Evolutionary conservation across 176 grass and related monocot genomes (phyloP), one percentile per base, ranked within the genome.

Genomic region (Panicum miliaceum): DNA sequence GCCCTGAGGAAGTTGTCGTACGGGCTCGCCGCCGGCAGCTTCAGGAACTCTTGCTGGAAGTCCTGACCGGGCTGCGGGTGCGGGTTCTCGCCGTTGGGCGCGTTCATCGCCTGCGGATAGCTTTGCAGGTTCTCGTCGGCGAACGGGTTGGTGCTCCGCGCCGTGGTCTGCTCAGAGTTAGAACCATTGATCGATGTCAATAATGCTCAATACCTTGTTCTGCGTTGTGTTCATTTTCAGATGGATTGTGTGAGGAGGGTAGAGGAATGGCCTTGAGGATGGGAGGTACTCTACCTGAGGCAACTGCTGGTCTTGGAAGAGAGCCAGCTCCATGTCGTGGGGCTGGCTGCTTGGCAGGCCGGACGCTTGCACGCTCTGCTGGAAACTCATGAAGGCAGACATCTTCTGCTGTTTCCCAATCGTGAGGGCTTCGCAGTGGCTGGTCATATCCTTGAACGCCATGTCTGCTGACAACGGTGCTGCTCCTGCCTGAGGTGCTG

Each of bases 1-100:
- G 96, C 96, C 86, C 87, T 91, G 47, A 89, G 89, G 85, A 98
- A 98, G 76, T 93, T 90, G 60, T 98, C 96, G 12, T 92, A 98
- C 0, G 96, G 96, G 76, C 83, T 98, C 25, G 96, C 86, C 4
- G 91, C 93, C 5, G 96, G 96, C 57, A 95, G 91, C 87, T 86
- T 98, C 52, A 93, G 75, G 75, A 60, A 80, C 3, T 91, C 84
- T 36, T 86, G 88, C 29, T 90, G 78, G 78, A 68, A 77, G 6
- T 48, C 79, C 6, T 83, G 62, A 20, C 36, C 73, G 1, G 58
- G 18, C 41, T 86, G 84, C 1, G 58, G 19, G 29, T 86, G 80
- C 3, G 74, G 25, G 50, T 88, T 82, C 76, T n/a, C 54, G 3
- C 66, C 45, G 14, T 88, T 83, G 72, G 37, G 35, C 2, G 53